These are phyloP conservation scores for Amphichorda felina DNA, from an alignment of 2,329 filamentous ascomycete species.

Conservation along the genomic window DNA sequence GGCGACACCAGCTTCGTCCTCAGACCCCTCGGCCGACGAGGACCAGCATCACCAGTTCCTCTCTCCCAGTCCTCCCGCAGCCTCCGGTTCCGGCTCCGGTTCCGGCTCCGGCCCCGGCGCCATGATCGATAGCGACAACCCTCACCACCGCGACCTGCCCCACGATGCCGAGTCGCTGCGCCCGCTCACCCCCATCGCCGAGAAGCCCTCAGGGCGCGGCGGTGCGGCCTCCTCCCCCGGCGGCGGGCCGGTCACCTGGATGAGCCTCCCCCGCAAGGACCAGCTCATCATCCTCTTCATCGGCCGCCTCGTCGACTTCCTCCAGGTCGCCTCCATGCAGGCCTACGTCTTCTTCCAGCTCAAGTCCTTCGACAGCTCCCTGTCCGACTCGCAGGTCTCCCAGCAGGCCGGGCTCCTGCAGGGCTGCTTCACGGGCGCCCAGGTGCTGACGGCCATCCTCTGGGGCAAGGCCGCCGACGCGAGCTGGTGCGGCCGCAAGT, in stretches of 20 bases:
- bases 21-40: background rate
- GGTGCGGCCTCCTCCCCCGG: background rate
- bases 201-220: constrained; percentile 3
- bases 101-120: background rate
- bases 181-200: constrained; percentile 3
- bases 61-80: background rate
- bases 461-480: constrained; percentile 59
- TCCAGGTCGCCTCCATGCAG: constrained; percentile 58
- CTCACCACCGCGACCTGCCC: background rate
- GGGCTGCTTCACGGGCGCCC: constrained; percentile 60
- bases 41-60: background rate
- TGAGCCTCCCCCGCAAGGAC: constrained; percentile 60
- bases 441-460: constrained; percentile 61
- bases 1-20: no score
- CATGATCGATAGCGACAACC: background rate
- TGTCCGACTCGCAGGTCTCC: constrained; percentile 44
- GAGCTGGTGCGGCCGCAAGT: constrained; percentile 51
- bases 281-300: constrained; percentile 71
- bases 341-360: constrained; percentile 70
- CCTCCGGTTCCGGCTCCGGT: background rate
- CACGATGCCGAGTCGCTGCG: constrained; percentile 4
- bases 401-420: constrained; percentile 59
- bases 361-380: constrained; percentile 47
- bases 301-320: constrained; percentile 63
- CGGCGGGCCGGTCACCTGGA: constrained; percentile 41